phyloP scores from a whole-genome alignment of 768 basidiomycete species.

The Russula olivacea region DNA sequence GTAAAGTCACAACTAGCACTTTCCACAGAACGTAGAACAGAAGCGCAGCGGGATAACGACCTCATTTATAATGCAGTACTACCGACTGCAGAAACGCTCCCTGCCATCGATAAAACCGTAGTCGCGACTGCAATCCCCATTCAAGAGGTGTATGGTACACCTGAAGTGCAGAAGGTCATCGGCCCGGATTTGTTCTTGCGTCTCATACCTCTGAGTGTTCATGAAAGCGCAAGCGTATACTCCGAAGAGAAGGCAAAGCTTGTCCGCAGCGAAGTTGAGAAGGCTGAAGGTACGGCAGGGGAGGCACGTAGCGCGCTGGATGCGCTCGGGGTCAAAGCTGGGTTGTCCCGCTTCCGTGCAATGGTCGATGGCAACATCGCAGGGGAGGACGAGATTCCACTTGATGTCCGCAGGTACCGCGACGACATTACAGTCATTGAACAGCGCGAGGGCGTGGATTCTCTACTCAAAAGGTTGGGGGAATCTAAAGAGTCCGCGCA shows the following conservation, averaged over 20 bases:
- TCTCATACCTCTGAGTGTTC: conserved; percentile 87
- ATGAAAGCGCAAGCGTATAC: conserved; percentile 93
- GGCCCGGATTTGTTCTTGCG: conserved; percentile 85
- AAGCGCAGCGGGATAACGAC: conserved; percentile 88
- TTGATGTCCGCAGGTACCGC: conserved; percentile 66
- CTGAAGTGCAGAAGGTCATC: conserved; percentile 92
- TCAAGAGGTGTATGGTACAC: conserved; percentile 86
- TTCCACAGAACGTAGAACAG: conserved; percentile 65
- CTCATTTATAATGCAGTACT: conserved; percentile 93
- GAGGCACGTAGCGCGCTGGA: conserved; percentile 77
- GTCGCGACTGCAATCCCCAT: conserved; percentile 86
- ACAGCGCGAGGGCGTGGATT: conserved; percentile 60
- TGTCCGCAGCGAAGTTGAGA: conserved; percentile 84
- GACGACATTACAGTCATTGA: conserved; percentile 70
- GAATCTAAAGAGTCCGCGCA: conserved; percentile 53
- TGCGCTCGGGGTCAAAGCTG: conserved; percentile 70
- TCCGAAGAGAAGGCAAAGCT: conserved; percentile 98
- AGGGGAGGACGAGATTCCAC: conserved; percentile 60
- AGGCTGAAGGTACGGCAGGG: conserved; percentile 74
- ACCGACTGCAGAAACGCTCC: conserved; percentile 71
- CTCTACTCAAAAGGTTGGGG: conserved; percentile 52
- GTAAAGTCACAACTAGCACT: conserved; percentile 77
- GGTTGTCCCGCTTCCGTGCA: conserved; percentile 59
- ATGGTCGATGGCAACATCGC: conserved; percentile 62
- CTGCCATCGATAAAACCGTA: conserved; percentile 72